Evolutionary conservation across 257 asterid species (phyloP).

Genomic region (Echium plantagineum): DNA sequence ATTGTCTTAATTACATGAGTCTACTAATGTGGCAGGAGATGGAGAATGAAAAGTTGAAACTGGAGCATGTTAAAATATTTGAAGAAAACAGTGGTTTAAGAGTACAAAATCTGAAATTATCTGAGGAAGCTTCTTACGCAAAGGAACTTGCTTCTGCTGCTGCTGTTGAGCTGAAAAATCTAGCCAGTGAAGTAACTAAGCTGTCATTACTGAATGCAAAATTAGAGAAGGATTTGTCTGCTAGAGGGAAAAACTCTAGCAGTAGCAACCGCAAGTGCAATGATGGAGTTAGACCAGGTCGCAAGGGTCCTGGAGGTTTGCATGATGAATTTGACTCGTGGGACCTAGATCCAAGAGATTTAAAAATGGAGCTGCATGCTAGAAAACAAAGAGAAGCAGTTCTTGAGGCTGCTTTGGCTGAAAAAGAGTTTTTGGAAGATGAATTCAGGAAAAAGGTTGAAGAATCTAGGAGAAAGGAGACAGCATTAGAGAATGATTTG

Average conservation of each 20-base stretch:
- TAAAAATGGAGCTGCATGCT: slow-evolving; percentile 85
- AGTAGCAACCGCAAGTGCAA: slow-evolving; percentile 40
- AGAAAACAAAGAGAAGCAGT: slow-evolving; percentile 75
- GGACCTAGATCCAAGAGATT: slow-evolving; percentile 66
- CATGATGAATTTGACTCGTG: slow-evolving; percentile 63
- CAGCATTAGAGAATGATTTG: slow-evolving; percentile 81
- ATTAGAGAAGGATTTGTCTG: slow-evolving; percentile 67
- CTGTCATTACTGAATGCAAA: slow-evolving; percentile 68
- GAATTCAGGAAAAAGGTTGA: slow-evolving; percentile 70
- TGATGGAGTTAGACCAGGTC: slow-evolving; percentile 44
- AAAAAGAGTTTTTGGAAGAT: slow-evolving; percentile 69
- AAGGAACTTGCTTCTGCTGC: slow-evolving; percentile 99
- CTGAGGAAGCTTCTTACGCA: slow-evolving; percentile 94
- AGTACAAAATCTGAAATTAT: slow-evolving; percentile 76
- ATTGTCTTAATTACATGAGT: too few species aligned
- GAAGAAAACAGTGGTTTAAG: slow-evolving; percentile 80
- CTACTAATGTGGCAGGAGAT: slow-evolving; percentile 38
- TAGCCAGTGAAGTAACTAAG: slow-evolving; percentile 92
- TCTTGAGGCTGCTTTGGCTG: slow-evolving; percentile 85
- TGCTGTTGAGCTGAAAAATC: slow-evolving; percentile 78
- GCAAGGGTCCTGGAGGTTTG: slow-evolving; percentile 44
- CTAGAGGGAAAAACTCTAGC: slow-evolving; percentile 51
- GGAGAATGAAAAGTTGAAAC: slow-evolving; percentile 71
- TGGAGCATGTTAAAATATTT: slow-evolving; percentile 57
- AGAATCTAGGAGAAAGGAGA: slow-evolving; percentile 83